Evolutionary conservation across 371 early-diverging fungal genomes (phyloP).

Genomic region (Mortierella sp.): DNA sequence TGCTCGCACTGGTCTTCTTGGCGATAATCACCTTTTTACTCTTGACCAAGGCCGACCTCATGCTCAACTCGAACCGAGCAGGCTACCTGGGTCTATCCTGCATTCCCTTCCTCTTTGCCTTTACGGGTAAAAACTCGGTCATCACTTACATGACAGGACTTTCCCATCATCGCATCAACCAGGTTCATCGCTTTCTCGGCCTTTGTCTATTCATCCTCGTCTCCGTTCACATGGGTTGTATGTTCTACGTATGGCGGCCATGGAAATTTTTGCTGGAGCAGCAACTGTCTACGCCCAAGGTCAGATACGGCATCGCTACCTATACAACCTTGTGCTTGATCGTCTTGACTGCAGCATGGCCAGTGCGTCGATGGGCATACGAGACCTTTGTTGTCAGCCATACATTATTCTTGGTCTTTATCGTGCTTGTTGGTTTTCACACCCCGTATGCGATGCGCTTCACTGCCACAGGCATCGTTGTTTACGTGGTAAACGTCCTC

Average conservation of each 20-base stretch:
- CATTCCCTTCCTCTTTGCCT: conserved; percentile 67
- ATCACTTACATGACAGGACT: conserved; percentile 63
- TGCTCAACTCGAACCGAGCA: conserved; percentile 67
- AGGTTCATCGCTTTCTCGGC: conserved; percentile 63
- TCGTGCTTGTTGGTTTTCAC: conserved; percentile 64
- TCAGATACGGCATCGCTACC: conserved; percentile 63
- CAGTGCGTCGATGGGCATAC: conserved; percentile 61
- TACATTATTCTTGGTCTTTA: conserved; percentile 55
- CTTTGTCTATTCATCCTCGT: conserved; percentile 57
- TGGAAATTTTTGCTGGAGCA: conserved; percentile 57
- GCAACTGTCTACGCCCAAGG: conserved; percentile 57
- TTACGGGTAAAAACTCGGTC: conserved; percentile 69
- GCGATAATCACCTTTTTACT: conserved; percentile 56
- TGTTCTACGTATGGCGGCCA: conserved; percentile 58
- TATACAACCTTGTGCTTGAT: conserved; percentile 63
- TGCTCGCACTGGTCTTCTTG: conserved; percentile 51
- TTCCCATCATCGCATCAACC: conserved; percentile 62
- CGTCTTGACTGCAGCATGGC: conserved; percentile 60
- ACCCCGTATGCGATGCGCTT: conserved; percentile 73
- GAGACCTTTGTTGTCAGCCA: conserved; percentile 63
- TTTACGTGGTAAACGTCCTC: conserved; percentile 60
- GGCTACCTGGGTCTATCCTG: conserved; percentile 63
- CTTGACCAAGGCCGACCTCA: conserved; percentile 56
- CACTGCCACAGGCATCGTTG: conserved; percentile 61
- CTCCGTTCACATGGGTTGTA: conserved; percentile 65